These are phyloP conservation scores for Penicillium sp. DNA, from an alignment of 2,329 filamentous ascomycete species.

Conservation along the genomic window DNA sequence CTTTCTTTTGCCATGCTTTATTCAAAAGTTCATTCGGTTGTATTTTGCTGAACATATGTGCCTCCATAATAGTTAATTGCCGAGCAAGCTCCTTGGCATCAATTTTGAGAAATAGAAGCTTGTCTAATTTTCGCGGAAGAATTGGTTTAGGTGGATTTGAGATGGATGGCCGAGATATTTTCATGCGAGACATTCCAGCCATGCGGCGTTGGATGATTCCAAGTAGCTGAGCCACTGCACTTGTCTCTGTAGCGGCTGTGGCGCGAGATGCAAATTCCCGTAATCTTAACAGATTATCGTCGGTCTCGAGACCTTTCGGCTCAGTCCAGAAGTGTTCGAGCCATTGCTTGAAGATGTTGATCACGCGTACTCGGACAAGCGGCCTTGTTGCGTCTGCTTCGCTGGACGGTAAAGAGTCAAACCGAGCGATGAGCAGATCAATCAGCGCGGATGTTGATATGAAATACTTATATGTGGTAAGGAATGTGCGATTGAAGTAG, in stretches of 20 bases:
- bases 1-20: slow-evolving; percentile 95
- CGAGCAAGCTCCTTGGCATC: slow-evolving; percentile 89
- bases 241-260: slow-evolving; percentile 7
- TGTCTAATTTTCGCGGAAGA: slow-evolving; percentile 96
- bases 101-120: slow-evolving; percentile 92
- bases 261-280: slow-evolving; percentile 68
- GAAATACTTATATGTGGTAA: slow-evolving; percentile 90
- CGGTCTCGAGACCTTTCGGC: slow-evolving; percentile 63
- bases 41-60: slow-evolving; percentile 84
- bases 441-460: slow-evolving; percentile 83
- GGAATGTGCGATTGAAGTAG: slow-evolving; percentile 90
- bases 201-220: slow-evolving; percentile 80
- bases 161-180: slow-evolving; percentile 59
- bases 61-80: slow-evolving; percentile 92
- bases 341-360: slow-evolving; percentile 95
- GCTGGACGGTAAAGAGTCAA: slow-evolving; percentile 81
- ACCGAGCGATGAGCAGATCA: slow-evolving; percentile 81
- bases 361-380: slow-evolving; percentile 83
- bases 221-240: slow-evolving; percentile 69
- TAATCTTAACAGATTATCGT: slow-evolving; percentile 76
- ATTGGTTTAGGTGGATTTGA: slow-evolving; percentile 80
- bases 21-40: slow-evolving; percentile 89
- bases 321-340: slow-evolving; percentile 98
- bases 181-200: slow-evolving; percentile 69
- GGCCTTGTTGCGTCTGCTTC: slow-evolving; percentile 85